Evolutionary conservation across 2,329 filamentous ascomycete species (phyloP).

Genomic region (Dactylella cylindrospora): DNA sequence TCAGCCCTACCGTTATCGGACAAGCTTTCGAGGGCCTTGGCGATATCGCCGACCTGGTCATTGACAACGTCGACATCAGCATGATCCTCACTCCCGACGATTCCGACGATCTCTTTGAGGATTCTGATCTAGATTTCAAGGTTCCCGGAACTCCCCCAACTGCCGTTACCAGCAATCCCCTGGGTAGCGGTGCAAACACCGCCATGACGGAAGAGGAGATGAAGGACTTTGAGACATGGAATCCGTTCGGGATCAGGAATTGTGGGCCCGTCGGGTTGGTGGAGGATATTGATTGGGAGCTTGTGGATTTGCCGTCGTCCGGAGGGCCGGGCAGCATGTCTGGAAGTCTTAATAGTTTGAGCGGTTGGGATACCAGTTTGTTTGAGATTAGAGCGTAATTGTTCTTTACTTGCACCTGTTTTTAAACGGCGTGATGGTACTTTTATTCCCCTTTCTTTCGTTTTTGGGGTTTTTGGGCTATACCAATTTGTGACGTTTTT

Average conservation of each 20-base stretch:
- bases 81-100: constrained; percentile 40
- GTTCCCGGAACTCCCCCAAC: constrained; percentile 4
- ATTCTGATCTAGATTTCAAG: constrained; percentile 12
- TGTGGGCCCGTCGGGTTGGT: constrained; percentile 25
- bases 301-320: constrained; percentile 15
- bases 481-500: too few species aligned
- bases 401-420: neutral
- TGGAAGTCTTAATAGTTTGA: constrained; percentile 17
- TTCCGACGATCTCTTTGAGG: constrained; percentile 21
- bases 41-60: constrained; percentile 32
- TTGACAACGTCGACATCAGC: constrained; percentile 32
- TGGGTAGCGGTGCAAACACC: constrained; percentile 22
- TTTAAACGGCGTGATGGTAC: too few species aligned
- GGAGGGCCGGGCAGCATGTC: constrained; percentile 1
- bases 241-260: constrained; percentile 42
- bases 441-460: too few species aligned
- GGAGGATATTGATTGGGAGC: constrained; percentile 42
- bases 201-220: constrained; percentile 37
- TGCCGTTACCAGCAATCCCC: constrained; percentile 8
- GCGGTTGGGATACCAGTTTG: constrained; percentile 37
- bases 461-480: too few species aligned
- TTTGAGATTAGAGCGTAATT: constrained; percentile 23
- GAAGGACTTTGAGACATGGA: constrained; percentile 39
- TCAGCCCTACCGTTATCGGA: constrained; percentile 29
- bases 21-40: constrained; percentile 42